Evolutionary conservation across 2,329 filamentous ascomycete genomes (phyloP), one percentile per base, ranked within the genome.

Genomic region (Chalaropsis ovoidea): DNA sequence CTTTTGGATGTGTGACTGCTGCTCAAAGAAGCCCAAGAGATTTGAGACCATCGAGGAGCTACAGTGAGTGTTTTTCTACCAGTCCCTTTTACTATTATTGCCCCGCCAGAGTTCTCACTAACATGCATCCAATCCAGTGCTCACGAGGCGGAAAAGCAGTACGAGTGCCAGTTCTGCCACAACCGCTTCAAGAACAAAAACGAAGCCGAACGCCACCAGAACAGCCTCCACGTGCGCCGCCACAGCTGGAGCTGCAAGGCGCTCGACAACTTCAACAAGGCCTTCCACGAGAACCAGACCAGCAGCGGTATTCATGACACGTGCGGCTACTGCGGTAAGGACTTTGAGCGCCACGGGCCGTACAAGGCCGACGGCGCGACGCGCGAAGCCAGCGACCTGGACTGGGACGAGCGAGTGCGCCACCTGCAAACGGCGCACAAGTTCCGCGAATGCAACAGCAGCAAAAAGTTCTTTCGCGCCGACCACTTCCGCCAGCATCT

Each of bases 151-250:
- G 94, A 97, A 76, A 97, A 97, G 76, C 93, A 97, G 76, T 97
- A 96, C 75, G 89, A 89, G 69, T 97, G 93, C 75, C 82, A 85
- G 35, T 97, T 90, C 74, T 97, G 93, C 75, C 88, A 88, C 52
- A 96, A 96, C 74, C 86, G 93, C 11, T 97, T 97, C 80, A 97
- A 97, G 77, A 97, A 97, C 78, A 97, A 97, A 77, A 97, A 97
- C 72, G 94, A 97, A 77, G 92, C 92, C 1, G 93, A 97, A 75
- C 85, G 94, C 41, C 93, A 97, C 74, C 92, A 96, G 72, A 97
- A 96, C 72, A 96, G 92, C 15, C 83, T 97, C 11, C 93, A 97
- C 75, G 82, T 97, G 8, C 86, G 93, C 42, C 86, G 88, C 27
- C 91, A 97, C 76, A 96, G 92, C 61, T 99, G 94, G 94, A 96